Base-by-base conservation (phyloP, 2,329 filamentous ascomycete genomes). In the Didymella exigua region DNA sequence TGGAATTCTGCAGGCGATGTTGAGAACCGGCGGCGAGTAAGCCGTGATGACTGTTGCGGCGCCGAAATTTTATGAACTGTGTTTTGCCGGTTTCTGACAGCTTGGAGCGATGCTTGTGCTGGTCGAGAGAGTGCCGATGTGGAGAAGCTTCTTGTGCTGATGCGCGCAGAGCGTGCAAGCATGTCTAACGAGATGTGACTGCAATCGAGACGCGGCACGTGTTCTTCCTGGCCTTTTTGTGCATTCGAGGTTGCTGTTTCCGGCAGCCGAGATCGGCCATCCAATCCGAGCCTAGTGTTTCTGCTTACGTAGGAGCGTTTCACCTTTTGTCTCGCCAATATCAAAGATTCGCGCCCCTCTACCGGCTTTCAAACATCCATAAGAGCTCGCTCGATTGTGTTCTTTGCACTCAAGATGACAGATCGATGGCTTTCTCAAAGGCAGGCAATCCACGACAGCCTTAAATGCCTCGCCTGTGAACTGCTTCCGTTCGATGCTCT, bases 21-120 rank as follows among this genome's bases (percentile, higher is more conserved):
- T 57, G 63, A 53, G 45, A 66, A 61, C 16, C 37, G 50, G 40
- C 63, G 63, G 53, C 49, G 52, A 56, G 52, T 50, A 27, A 50
- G 46, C 48, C 30, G 43, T 29, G 54, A 48, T 52, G 58, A 62
- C 65, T 63, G 63, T 58, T 68, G 58, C 57, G 51, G 56, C 49
- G 55, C 64, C 46, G 66, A 66, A 70, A 67, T 68, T 64, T 67
- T 67, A 53, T 62, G 55, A 62, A 61, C 51, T 46, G 58, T 63
- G 55, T 63, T 69, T 66, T 67, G 67, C 67, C 67, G 67, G 58
- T 63, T 67, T 62, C 68, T 67, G 68, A 63, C 65, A 62, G 60
- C 54, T 53, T 58, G 53, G 58, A 62, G 58, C 40, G 56, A 46
- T 57, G 55, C 51, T 54, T 57, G 48, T 42, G 54, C 60, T 38